Percentiles rank a stretch among this genome's conserved stretches.
Conservation (phyloP, 1,139 yeast genomes). For the Kodamaea derodonti region DNA sequence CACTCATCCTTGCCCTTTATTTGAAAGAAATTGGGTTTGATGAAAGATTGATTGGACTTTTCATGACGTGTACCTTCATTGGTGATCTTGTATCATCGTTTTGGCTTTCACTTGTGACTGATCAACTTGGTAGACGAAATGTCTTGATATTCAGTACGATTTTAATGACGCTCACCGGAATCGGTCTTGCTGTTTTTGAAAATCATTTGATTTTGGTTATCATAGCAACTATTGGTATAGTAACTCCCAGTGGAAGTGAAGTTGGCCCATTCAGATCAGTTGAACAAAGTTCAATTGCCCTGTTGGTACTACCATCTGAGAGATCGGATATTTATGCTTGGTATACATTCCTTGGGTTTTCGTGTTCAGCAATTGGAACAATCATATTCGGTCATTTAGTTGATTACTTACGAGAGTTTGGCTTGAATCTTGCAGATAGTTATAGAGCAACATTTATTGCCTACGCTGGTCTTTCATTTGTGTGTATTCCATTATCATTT, state of each 20-base stretch:
- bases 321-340: constrained; percentile 42
- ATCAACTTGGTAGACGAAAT: constrained; percentile 31
- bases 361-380: constrained; percentile 37
- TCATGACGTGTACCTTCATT: constrained; percentile 34
- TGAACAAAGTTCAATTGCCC: constrained; percentile 38
- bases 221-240: constrained; percentile 30
- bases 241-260: constrained; percentile 43
- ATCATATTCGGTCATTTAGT: constrained; percentile 28
- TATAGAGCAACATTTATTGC: constrained; percentile 28
- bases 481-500: constrained; percentile 18
- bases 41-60: constrained; percentile 32
- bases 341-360: constrained; percentile 37
- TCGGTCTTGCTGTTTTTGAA: constrained; percentile 20
- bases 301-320: constrained; percentile 24
- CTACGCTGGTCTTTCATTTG: constrained; percentile 20
- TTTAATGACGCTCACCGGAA: constrained; percentile 29
- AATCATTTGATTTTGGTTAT: constrained; percentile 21
- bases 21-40: constrained; percentile 28
- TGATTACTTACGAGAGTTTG: constrained; percentile 18
- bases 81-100: constrained; percentile 39
- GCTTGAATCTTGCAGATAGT: constrained; percentile 21
- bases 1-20: constrained; percentile 37
- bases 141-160: constrained; percentile 26
- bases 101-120: constrained; percentile 29
- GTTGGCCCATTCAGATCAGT: constrained; percentile 42